Conservation (phyloP, 2,329 filamentous ascomycete genomes). For the Exophiala sideris region DNA sequence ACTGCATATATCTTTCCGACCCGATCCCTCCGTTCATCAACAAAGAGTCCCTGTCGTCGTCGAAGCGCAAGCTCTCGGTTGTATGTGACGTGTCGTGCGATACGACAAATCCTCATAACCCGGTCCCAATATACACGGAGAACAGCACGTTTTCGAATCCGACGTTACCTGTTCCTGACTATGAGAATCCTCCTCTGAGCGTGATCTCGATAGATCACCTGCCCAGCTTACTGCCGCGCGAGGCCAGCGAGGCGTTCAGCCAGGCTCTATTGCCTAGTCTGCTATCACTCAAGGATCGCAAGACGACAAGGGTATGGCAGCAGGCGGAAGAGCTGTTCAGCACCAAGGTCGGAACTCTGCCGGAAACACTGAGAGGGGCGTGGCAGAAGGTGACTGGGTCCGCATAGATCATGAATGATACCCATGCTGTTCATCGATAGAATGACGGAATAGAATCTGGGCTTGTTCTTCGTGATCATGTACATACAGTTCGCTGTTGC, state of each 20-base stretch:
- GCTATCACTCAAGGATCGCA: conserved; percentile 71
- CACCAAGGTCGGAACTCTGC: conserved; percentile 67
- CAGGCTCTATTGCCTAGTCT: conserved; percentile 73
- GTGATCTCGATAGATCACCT: conserved; percentile 89
- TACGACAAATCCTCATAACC: conserved; percentile 49
- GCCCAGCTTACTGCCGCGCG: conserved; percentile 76
- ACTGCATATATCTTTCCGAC: conserved; percentile 81
- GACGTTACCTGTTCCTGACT: conserved; percentile 71
- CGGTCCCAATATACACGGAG: conserved; percentile 71
- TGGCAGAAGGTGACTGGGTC: conserved; percentile 13
- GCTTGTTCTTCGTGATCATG: too few species aligned
- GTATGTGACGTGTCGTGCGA: conserved; percentile 66
- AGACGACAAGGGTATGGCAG: conserved; percentile 71
- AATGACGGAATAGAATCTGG: background rate
- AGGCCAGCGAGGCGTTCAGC: conserved; percentile 83
- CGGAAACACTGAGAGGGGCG: conserved; percentile 34
- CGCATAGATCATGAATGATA: background rate
- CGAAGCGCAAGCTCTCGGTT: conserved; percentile 70
- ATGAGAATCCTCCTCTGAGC: conserved; percentile 59
- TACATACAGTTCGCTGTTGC: too few species aligned
- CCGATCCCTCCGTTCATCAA: conserved; percentile 81
- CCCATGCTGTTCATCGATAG: background rate
- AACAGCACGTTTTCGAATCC: conserved; percentile 85
- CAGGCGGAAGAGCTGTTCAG: conserved; percentile 77
- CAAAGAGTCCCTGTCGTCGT: conserved; percentile 62